Percentiles rank a stretch among this genome's conserved stretches.
Conservation (phyloP, 2,329 filamentous ascomycete species). For the Gaeumannomyces tritici region DNA sequence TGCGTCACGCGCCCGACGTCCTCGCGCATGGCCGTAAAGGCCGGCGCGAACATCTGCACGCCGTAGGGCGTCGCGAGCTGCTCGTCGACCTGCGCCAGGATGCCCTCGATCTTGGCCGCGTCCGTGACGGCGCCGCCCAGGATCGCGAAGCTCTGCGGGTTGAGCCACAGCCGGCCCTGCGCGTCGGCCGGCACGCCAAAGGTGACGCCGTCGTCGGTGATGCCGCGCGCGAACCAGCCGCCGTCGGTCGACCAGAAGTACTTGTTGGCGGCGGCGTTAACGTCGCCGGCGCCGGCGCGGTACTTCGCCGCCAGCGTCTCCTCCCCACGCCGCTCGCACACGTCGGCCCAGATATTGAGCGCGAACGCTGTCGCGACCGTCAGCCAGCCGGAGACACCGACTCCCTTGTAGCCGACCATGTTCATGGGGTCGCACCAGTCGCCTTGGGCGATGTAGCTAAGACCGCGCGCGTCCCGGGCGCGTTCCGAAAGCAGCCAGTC, state of each 20-base stretch:
- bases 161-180: conserved; percentile 50
- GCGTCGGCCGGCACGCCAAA: conserved; percentile 40
- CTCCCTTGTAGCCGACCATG: conserved; percentile 50
- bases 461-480: conserved; percentile 39
- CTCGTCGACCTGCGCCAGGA: conserved; percentile 37
- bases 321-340: conserved; percentile 33
- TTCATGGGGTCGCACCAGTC: conserved; percentile 55
- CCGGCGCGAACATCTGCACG: conserved; percentile 44
- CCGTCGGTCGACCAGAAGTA: conserved; percentile 40
- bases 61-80: conserved; percentile 45
- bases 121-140: conserved; percentile 33
- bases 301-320: conserved; percentile 32
- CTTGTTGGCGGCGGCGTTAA: conserved; percentile 39
- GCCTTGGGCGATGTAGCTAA: conserved; percentile 48
- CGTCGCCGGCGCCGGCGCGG: conserved; percentile 29
- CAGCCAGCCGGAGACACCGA: conserved; percentile 48
- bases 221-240: conserved; percentile 46
- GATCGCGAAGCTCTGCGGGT: conserved; percentile 46
- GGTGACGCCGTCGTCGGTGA: conserved; percentile 42
- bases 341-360: conserved; percentile 40
- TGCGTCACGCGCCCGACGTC: conserved; percentile 49
- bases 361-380: conserved; percentile 45
- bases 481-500: conserved; percentile 36
- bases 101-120: conserved; percentile 13
- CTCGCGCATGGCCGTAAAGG: conserved; percentile 45